These are phyloP conservation scores for Hypoxylon sp. DNA, from an alignment of 2,329 filamentous ascomycete species.

Conservation along the genomic window DNA sequence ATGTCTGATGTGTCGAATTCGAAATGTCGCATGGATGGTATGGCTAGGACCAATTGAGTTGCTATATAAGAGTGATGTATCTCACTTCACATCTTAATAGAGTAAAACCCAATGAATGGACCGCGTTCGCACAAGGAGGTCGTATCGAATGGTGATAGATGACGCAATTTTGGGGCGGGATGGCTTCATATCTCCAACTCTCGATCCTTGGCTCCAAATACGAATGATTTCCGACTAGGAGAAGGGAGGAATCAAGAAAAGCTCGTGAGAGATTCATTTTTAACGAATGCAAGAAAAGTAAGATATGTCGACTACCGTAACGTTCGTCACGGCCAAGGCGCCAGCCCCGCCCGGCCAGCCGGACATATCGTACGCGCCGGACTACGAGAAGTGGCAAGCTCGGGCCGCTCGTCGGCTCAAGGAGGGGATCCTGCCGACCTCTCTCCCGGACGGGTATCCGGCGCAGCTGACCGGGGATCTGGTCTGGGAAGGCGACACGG, in stretches of 20 bases:
- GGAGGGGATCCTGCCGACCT: constrained; percentile 50
- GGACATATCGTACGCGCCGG: constrained; percentile 65
- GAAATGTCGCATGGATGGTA: no score
- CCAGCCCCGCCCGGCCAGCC: constrained; percentile 56
- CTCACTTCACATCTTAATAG: background rate
- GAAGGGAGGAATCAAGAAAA: background rate
- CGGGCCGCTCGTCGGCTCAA: constrained; percentile 55
- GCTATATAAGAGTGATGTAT: background rate
- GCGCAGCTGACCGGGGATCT: constrained; percentile 56
- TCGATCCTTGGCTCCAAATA: background rate
- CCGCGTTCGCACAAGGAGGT: background rate
- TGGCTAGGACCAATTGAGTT: no score
- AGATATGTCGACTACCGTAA: constrained; percentile 31
- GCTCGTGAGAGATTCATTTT: background rate
- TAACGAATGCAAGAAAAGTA: background rate
- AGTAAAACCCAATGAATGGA: background rate
- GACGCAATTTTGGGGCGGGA: constrained; percentile 38
- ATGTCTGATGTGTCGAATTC: background rate
- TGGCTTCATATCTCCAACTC: constrained; percentile 29
- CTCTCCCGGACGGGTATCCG: constrained; percentile 61
- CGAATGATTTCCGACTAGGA: no score
- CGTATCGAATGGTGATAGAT: constrained; percentile 24
- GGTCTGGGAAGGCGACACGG: constrained; percentile 64
- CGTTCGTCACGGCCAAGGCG: constrained; percentile 38
- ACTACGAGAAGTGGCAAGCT: constrained; percentile 61